phyloP scores from a whole-genome alignment of 805 yeast genomes.

The Metschnikowia henanensis region DNA sequence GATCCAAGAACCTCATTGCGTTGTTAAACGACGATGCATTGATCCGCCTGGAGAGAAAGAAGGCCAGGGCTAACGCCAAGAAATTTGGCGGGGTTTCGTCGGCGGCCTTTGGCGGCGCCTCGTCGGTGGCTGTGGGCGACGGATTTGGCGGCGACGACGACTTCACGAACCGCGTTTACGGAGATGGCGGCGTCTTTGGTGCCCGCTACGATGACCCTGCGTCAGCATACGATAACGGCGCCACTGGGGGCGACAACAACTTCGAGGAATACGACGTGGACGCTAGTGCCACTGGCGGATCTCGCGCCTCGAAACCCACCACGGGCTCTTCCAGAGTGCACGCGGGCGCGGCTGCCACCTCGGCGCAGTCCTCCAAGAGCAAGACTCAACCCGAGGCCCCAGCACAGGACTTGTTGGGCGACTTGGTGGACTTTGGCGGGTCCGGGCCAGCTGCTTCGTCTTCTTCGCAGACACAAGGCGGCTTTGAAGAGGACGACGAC shows the following conservation, averaged over 20 bases:
- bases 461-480: conserved; percentile 12
- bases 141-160: conserved; percentile 46
- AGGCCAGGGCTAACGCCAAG: conserved; percentile 82
- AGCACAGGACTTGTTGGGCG: conserved; percentile 50
- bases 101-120: conserved; percentile 51
- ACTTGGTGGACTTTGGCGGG: conserved; percentile 42
- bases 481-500: conserved; percentile 58
- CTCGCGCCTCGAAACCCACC: conserved; percentile 31
- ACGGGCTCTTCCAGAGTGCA: conserved; percentile 36
- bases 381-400: conserved; percentile 24
- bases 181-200: conserved; percentile 73
- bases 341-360: conserved; percentile 20
- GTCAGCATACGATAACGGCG: conserved; percentile 37
- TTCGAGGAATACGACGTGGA: conserved; percentile 66
- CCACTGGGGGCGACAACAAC: conserved; percentile 36
- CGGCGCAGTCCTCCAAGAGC: conserved; percentile 27
- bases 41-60: conserved; percentile 83
- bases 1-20: conserved; percentile 73
- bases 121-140: conserved; percentile 33
- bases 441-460: conserved; percentile 1
- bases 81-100: conserved; percentile 79
- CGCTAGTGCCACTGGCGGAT: conserved; percentile 6
- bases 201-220: conserved; percentile 62
- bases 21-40: conserved; percentile 73
- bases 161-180: conserved; percentile 54